Conservation (phyloP, 768 basidiomycete genomes). For the Kwoniella sp. region DNA sequence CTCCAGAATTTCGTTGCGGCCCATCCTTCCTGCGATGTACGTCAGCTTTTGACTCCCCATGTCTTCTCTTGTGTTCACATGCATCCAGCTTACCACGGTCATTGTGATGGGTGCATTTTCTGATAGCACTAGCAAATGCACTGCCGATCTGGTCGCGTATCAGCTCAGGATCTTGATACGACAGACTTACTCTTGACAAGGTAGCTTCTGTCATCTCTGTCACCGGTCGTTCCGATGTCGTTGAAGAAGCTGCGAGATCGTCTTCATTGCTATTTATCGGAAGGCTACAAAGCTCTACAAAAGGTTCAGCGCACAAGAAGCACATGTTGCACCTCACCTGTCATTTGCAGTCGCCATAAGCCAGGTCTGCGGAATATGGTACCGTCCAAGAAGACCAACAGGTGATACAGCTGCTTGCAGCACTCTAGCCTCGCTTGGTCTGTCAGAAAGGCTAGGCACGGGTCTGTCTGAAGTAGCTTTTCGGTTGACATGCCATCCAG, state of each 20-base stretch:
- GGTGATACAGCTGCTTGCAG: constrained; percentile 24
- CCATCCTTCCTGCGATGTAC: background rate
- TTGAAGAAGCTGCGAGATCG: background rate
- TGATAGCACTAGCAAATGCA: background rate
- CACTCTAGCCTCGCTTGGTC: constrained; percentile 2
- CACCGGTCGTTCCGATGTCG: background rate
- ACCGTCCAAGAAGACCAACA: constrained; percentile 25
- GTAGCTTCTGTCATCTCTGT: constrained; percentile 12
- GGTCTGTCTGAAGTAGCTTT: background rate
- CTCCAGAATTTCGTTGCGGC: background rate
- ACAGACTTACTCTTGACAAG: constrained; percentile 19
- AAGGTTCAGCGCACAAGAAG: background rate
- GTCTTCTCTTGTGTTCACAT: too few species aligned
- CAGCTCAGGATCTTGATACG: background rate
- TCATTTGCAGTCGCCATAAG: constrained; percentile 16
- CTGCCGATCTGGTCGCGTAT: constrained; percentile 6
- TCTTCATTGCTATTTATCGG: constrained; percentile 9
- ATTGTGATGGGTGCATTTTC: background rate
- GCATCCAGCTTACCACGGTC: too few species aligned
- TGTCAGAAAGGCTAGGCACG: background rate
- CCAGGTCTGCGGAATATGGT: constrained; percentile 18
- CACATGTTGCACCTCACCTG: background rate
- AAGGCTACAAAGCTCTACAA: background rate
- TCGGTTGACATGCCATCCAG: background rate
- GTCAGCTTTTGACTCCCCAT: background rate